Base-by-base conservation (phyloP, 306 rosid genomes). In the Luffa acutangula region DNA sequence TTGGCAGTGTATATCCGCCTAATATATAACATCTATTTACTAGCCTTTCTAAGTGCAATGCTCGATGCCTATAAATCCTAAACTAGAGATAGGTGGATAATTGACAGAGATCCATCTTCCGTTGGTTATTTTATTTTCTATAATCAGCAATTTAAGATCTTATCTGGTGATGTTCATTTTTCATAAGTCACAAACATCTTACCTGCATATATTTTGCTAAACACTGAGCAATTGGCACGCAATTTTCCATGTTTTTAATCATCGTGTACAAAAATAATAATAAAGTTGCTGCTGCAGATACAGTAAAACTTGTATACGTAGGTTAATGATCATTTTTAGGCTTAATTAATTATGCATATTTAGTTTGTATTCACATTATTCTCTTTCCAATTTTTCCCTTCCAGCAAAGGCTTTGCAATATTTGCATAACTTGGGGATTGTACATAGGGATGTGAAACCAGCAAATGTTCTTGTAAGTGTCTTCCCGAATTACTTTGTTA, bases 391-490 rank as follows among this genome's bases (percentile, higher is more conserved):
- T 49, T 83, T 84, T 78, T 72, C 69, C 81, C 84, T 83, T 85
- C 83, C 97, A 93, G 98, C 98, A 52, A 91, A 83, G 84, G 88
- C 95, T 79, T 89, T 94, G 95, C 97, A 83, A 84, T 89, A 92
- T 81, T 89, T 94, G 77, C 98, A 94, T 84, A 87, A 90, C 74
- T 91, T 92, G 15, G 98, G 97, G 90, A 88, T 94, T 81, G 82
- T 94, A 54, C 98, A 92, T 83, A 88, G 98, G 89, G 98, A 94
- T 90, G 93, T 94, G 84, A 94, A 94, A 89, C 97, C 98, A 56
- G 93, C 92, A 83, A 94, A 94, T 86, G 86, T 92, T 87, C 97
- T 94, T 77, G 98, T 93, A 90, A 85, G 49, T 71, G 76, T 77
- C 89, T 84, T 82, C 62, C 12, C 18, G 54, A 34, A 25, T 59